phyloP scores from a whole-genome alignment of 495 filamentous ascomycete species.

The Annulohypoxylon moriforme region DNA sequence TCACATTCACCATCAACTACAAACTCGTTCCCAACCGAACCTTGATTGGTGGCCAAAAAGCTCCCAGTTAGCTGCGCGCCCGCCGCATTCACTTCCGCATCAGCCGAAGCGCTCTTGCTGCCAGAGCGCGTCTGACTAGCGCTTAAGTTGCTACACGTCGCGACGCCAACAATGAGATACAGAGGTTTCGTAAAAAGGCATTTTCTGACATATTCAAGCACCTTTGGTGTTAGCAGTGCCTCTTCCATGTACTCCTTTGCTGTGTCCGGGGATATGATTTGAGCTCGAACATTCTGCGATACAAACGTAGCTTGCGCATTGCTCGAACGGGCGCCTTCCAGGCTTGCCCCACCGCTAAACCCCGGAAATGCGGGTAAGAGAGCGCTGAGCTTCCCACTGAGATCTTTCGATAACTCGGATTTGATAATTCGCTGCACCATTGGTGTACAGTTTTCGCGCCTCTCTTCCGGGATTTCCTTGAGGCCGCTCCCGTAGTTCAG shows the following conservation, averaged over 20 bases:
- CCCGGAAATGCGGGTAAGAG: background rate
- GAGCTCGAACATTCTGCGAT: slow-evolving; percentile 3
- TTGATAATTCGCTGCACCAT: slow-evolving; percentile 8
- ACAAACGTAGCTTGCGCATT: background rate
- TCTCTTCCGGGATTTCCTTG: background rate
- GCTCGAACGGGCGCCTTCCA: background rate
- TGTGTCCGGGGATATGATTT: slow-evolving; percentile 1
- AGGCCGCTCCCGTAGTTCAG: slow-evolving; percentile 2
- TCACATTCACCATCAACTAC: slow-evolving; percentile 2
- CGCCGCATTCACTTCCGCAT: background rate
- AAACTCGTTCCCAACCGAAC: slow-evolving; percentile 2
- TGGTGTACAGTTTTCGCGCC: background rate
- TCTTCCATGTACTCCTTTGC: slow-evolving; percentile 9
- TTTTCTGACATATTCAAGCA: background rate
- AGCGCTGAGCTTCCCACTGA: slow-evolving; percentile 3
- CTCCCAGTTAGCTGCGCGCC: background rate
- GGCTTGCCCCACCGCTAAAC: background rate
- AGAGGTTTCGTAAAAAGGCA: slow-evolving; percentile 9
- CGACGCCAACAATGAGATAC: slow-evolving; percentile 11
- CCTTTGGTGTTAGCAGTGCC: background rate
- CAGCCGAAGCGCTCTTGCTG: background rate
- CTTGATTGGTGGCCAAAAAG: slow-evolving; percentile 1
- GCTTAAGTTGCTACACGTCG: slow-evolving; percentile 3
- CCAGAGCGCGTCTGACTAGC: background rate
- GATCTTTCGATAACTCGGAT: slow-evolving; percentile 4